Conservation (phyloP, 2,329 filamentous ascomycete species). For the Colletotrichum liaoningense region DNA sequence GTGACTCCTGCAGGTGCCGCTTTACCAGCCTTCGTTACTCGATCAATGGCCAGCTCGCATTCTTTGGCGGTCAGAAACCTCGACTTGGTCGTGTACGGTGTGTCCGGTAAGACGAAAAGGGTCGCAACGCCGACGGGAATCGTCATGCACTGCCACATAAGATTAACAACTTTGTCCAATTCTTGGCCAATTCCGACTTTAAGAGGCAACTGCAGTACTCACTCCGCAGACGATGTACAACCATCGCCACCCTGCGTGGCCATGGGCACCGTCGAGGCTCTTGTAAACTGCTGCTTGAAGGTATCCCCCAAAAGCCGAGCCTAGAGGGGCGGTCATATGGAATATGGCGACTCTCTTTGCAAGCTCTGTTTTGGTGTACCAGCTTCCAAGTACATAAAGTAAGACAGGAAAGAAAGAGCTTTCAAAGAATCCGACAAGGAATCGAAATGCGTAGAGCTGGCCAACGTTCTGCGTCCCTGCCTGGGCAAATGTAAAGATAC, state of each 20-base stretch:
- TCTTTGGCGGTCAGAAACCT: conserved; percentile 18
- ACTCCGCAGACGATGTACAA: conserved; percentile 53
- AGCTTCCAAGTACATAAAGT: conserved; percentile 53
- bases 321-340: conserved; percentile 61
- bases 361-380: conserved; percentile 51
- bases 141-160: conserved; percentile 32
- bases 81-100: conserved; percentile 24
- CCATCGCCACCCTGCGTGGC: conserved; percentile 53
- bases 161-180: background rate
- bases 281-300: conserved; percentile 65
- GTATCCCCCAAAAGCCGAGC: conserved; percentile 66
- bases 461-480: conserved; percentile 34
- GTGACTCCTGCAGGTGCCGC: conserved; percentile 34
- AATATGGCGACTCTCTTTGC: conserved; percentile 64
- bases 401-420: conserved; percentile 42
- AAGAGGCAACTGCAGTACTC: background rate
- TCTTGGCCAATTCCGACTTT: too few relatives aligned
- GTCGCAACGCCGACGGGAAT: conserved; percentile 37
- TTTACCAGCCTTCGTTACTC: conserved; percentile 31
- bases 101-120: conserved; percentile 23
- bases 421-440: conserved; percentile 56
- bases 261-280: conserved; percentile 60
- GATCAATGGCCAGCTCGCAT: conserved; percentile 23
- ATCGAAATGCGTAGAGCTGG: conserved; percentile 55
- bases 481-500: conserved; percentile 23